Evolutionary conservation across 495 filamentous ascomycete genomes (phyloP).

Genomic region (Aspergillus indologenus): DNA sequence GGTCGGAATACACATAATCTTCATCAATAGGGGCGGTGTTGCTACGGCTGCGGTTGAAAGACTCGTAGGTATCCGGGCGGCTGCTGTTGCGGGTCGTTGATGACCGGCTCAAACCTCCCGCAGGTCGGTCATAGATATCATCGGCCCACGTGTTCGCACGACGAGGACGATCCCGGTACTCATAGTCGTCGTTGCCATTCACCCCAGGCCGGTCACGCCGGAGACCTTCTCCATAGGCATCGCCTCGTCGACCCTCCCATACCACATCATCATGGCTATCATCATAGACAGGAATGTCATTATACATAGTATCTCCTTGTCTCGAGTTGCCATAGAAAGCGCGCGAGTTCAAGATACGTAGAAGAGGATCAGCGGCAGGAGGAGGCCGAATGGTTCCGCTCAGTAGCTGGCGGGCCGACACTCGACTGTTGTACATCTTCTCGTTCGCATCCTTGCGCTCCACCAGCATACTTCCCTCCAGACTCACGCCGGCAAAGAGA

Average conservation of each 20-base stretch:
- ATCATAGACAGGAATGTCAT: constrained; percentile 91
- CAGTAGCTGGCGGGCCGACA: constrained; percentile 80
- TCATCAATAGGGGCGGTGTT: constrained; percentile 48
- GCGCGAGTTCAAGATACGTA: constrained; percentile 78
- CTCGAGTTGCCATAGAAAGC: constrained; percentile 66
- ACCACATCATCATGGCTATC: constrained; percentile 83
- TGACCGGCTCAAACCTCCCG: constrained; percentile 47
- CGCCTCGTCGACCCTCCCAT: constrained; percentile 81
- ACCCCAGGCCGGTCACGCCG: constrained; percentile 56
- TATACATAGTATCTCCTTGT: constrained; percentile 73
- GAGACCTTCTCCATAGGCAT: constrained; percentile 72
- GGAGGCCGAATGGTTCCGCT: constrained; percentile 74
- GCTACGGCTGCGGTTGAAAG: constrained; percentile 42
- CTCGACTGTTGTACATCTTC: constrained; percentile 82
- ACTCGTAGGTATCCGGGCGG: constrained; percentile 44
- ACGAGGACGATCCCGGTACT: constrained; percentile 63
- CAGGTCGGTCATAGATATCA: constrained; percentile 74
- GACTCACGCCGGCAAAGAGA: constrained; percentile 88
- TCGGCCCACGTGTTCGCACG: constrained; percentile 85
- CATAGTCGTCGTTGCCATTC: constrained; percentile 46
- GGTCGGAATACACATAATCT: constrained; percentile 60
- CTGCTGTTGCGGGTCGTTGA: constrained; percentile 45
- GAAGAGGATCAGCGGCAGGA: constrained; percentile 75
- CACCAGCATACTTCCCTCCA: constrained; percentile 87
- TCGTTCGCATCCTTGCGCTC: constrained; percentile 96